Evolutionary conservation across 2,329 filamentous ascomycete species (phyloP), one percentile per base, ranked within the genome.

Genomic region (Magnaporthiopsis rhizophila): DNA sequence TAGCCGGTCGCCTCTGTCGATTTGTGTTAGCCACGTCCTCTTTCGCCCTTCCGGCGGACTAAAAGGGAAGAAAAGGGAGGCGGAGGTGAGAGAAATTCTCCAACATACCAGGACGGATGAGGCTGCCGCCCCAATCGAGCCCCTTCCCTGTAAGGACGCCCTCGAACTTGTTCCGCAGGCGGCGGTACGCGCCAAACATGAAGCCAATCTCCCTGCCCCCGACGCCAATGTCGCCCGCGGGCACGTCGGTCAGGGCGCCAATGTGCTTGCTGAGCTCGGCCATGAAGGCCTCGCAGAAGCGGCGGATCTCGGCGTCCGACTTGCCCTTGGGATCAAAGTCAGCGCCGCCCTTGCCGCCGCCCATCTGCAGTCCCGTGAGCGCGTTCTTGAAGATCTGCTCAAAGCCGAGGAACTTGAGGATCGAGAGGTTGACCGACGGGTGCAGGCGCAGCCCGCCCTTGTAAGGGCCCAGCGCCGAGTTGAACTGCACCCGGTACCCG

Each of bases 311-410:
- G 77, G 87, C 90, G 80, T 99, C 93, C 64, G 89, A 90, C 86
- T 97, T 98, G 82, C 92, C 93, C 87, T 98, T 99, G 78, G 95
- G 95, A 80, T 98, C 92, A 78, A 99, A 98, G 83, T 98, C 95
- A 77, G 94, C 89, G 74, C 95, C 95, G 80, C 95, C 95, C 84
- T 98, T 98, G 74, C 90, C 95, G 81, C 95, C 95, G 69, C 95
- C 95, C 88, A 99, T 97, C 82, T 86, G 91, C 74, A 96, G 87
- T 74, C 95, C 95, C 67, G 95, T 98, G 71, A 98, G 83, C 70
- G 95, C 95, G 91, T 98, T 98, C 87, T 98, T 98, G 86, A 98
- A 98, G 81, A 94, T 96, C 83, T 98, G 95, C 87, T 99, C 95
- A 74, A 98, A 98, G 69, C 94, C 95, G 75, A 99, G 86, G 82